Evolutionary conservation across 2,329 filamentous ascomycete species (phyloP).

Genomic region (Paecilomyces sp.): DNA sequence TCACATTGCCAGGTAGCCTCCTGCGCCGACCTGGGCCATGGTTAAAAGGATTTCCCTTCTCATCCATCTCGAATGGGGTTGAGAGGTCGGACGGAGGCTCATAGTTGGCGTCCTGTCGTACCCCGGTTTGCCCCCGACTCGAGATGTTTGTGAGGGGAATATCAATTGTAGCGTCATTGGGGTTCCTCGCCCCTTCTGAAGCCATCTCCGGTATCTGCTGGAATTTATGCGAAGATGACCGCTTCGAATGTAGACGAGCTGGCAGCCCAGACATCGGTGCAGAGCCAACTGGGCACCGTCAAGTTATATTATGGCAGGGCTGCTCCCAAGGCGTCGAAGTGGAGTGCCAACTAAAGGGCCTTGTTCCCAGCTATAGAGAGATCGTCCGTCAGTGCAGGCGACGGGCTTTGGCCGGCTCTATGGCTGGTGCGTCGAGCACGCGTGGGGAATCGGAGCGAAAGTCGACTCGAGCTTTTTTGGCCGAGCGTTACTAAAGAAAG

Average conservation of each 20-base stretch:
- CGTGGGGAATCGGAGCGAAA: background rate
- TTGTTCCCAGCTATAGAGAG: background rate
- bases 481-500: background rate
- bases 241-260: slow-evolving; percentile 16
- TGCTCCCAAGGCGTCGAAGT: background rate
- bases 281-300: background rate
- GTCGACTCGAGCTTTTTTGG: background rate
- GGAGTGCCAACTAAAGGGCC: background rate
- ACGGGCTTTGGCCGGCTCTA: background rate
- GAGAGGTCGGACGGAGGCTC: slow-evolving; percentile 13
- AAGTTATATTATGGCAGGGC: background rate
- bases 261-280: background rate
- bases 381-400: background rate
- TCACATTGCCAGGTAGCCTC: slow-evolving; percentile 18
- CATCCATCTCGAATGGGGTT: slow-evolving; percentile 18
- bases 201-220: slow-evolving; percentile 30
- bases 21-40: slow-evolving; percentile 25
- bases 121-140: slow-evolving; percentile 41
- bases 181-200: slow-evolving; percentile 35
- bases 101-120: slow-evolving; percentile 31
- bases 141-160: slow-evolving; percentile 54
- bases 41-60: slow-evolving; percentile 21
- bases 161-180: slow-evolving; percentile 51
- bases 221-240: slow-evolving; percentile 40
- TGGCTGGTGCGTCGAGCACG: background rate